Percentiles rank a stretch among this genome's conserved stretches.
These are phyloP conservation scores for Porogramme epimiltina DNA, from an alignment of 1,284 basidiomycete genomes.

Conservation along the genomic window DNA sequence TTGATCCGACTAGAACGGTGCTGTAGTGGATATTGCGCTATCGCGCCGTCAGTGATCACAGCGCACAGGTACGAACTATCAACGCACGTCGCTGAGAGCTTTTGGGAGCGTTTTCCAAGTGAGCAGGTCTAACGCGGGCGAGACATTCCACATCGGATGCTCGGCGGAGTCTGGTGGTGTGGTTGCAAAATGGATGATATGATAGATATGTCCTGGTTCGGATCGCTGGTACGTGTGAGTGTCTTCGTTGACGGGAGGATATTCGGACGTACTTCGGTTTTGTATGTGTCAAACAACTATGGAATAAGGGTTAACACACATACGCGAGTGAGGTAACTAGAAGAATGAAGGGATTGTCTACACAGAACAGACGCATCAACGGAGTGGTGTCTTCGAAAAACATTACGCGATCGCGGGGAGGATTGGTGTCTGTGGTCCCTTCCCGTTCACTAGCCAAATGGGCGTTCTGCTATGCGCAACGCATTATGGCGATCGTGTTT, in stretches of 20 bases:
- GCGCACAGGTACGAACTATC: not conserved
- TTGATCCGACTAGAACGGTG: slow-evolving; percentile 47
- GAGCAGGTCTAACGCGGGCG: slow-evolving; percentile 52
- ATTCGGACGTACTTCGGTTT: slow-evolving; percentile 24
- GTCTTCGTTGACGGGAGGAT: slow-evolving; percentile 2
- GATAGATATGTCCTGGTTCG: slow-evolving; percentile 32
- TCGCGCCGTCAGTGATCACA: not conserved
- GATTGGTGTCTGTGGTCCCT: no score
- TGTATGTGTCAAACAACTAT: slow-evolving; percentile 59
- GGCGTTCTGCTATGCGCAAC: no score
- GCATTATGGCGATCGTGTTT: no score
- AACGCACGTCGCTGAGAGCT: slow-evolving; percentile 62
- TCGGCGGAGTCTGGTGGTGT: slow-evolving; percentile 54
- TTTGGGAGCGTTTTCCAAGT: slow-evolving; percentile 65
- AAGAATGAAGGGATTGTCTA: not conserved
- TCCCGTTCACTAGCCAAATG: no score
- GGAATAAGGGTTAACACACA: not conserved
- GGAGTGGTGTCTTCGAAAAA: no score
- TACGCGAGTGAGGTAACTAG: not conserved
- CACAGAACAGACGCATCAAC: not conserved
- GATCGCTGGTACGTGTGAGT: slow-evolving; percentile 23
- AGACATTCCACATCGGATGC: slow-evolving; percentile 57
- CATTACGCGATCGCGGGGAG: no score
- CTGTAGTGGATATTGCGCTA: slow-evolving; percentile 66
- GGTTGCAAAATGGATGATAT: slow-evolving; percentile 67